phyloP scores from a whole-genome alignment of 495 filamentous ascomycete genomes.

The Hypoxylon subgilvum region DNA sequence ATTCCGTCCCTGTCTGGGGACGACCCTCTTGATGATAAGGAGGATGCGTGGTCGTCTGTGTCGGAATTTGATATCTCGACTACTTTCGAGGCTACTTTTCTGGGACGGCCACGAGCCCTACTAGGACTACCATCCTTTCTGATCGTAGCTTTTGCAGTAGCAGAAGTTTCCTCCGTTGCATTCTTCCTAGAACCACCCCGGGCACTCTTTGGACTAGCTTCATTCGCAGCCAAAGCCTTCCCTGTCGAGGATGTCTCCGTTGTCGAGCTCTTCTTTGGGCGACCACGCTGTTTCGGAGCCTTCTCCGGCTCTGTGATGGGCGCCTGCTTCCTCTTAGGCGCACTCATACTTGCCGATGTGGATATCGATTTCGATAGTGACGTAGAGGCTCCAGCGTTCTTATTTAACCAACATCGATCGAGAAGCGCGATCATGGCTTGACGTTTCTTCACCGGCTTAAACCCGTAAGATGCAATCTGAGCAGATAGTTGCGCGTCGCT shows the following conservation, averaged over 20 bases:
- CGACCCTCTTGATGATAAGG: slow-evolving; percentile 46
- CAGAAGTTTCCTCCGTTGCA: slow-evolving; percentile 17
- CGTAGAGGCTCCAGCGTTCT: slow-evolving; percentile 28
- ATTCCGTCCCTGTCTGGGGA: slow-evolving; percentile 43
- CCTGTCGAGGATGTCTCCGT: slow-evolving; percentile 16
- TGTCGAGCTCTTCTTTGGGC: slow-evolving; percentile 48
- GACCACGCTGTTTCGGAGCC: slow-evolving; percentile 49
- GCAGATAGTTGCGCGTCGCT: slow-evolving; percentile 68
- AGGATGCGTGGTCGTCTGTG: slow-evolving; percentile 17
- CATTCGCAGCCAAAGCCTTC: slow-evolving; percentile 22
- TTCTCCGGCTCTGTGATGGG: slow-evolving; percentile 1
- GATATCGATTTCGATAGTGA: slow-evolving; percentile 30
- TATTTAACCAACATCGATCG: slow-evolving; percentile 73
- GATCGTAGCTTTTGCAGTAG: slow-evolving; percentile 13
- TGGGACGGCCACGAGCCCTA: slow-evolving; percentile 17
- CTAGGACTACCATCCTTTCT: slow-evolving; percentile 30
- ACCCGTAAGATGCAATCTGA: slow-evolving; percentile 69
- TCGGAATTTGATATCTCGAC: slow-evolving; percentile 72
- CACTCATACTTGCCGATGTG: slow-evolving; percentile 17
- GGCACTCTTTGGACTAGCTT: slow-evolving; percentile 30
- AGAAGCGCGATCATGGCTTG: slow-evolving; percentile 74
- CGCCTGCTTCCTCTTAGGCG: slow-evolving; percentile 15
- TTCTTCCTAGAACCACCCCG: slow-evolving; percentile 55
- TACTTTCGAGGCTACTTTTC: slow-evolving; percentile 25
- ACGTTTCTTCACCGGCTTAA: slow-evolving; percentile 75